Percentiles rank a stretch among this genome's conserved stretches.
phyloP scores from a whole-genome alignment of 2,329 filamentous ascomycete species.

The Aureobasidium sp. region DNA sequence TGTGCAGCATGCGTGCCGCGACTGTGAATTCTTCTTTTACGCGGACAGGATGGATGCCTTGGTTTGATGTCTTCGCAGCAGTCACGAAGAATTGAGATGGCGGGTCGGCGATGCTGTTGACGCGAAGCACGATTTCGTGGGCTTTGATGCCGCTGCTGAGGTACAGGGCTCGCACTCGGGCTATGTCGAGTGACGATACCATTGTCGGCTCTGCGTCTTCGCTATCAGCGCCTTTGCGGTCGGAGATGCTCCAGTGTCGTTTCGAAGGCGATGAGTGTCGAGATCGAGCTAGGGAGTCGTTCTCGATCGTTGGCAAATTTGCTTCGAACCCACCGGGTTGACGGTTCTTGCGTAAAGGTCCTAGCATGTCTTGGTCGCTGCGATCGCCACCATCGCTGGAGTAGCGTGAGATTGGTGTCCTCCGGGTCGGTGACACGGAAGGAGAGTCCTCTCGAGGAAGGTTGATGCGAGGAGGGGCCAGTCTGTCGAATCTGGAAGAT shows the following conservation, averaged over 20 bases:
- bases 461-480: slow-evolving; percentile 47
- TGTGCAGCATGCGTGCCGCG: slow-evolving; percentile 46
- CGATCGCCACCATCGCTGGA: not conserved
- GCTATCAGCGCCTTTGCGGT: slow-evolving; percentile 35
- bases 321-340: not conserved
- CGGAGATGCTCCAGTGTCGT: slow-evolving; percentile 54
- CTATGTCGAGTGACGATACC: slow-evolving; percentile 59
- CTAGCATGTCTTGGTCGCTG: not conserved
- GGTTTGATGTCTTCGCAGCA: slow-evolving; percentile 32
- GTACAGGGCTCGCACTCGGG: slow-evolving; percentile 68
- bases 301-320: not conserved
- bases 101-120: slow-evolving; percentile 37
- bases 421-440: not conserved
- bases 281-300: not conserved
- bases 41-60: slow-evolving; percentile 40
- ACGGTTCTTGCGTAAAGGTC: slow-evolving; percentile 2
- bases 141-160: slow-evolving; percentile 86
- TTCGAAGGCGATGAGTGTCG: slow-evolving; percentile 24
- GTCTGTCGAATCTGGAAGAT: slow-evolving; percentile 37
- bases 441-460: not conserved
- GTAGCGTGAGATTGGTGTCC: not conserved
- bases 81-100: slow-evolving; percentile 31
- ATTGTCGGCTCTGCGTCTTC: slow-evolving; percentile 29
- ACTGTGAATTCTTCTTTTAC: slow-evolving; percentile 47
- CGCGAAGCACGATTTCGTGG: slow-evolving; percentile 65